Percentiles rank a stretch among this genome's conserved stretches.
Evolutionary conservation across 2,329 filamentous ascomycete species (phyloP).

Genomic region (Colletotrichum destructivum): DNA sequence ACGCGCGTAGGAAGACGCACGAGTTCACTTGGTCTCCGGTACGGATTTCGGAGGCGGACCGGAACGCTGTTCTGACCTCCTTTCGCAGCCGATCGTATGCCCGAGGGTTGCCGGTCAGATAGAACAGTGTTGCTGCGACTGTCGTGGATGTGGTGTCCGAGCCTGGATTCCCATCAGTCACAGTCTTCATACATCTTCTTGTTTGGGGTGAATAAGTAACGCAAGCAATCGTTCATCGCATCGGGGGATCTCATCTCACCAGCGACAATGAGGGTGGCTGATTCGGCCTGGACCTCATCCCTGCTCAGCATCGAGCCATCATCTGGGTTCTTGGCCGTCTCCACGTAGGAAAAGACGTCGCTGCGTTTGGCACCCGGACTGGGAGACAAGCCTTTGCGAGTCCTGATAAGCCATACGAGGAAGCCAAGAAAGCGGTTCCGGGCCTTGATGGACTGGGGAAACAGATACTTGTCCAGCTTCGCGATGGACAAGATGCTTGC

Average conservation of each 20-base stretch:
- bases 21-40: slow-evolving; percentile 50
- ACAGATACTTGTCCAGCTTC: slow-evolving; percentile 21
- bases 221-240: too few species aligned
- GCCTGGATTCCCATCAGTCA: slow-evolving; percentile 40
- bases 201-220: background rate
- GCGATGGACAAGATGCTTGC: slow-evolving; percentile 22
- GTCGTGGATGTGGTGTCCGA: slow-evolving; percentile 58
- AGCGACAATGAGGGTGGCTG: slow-evolving; percentile 54
- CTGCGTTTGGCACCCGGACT: slow-evolving; percentile 50
- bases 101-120: slow-evolving; percentile 53
- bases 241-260: slow-evolving; percentile 25
- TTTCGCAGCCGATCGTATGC: slow-evolving; percentile 49
- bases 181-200: background rate
- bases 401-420: slow-evolving; percentile 39
- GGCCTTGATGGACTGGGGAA: slow-evolving; percentile 15
- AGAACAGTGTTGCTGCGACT: slow-evolving; percentile 56
- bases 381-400: slow-evolving; percentile 42
- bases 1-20: slow-evolving; percentile 58
- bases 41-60: slow-evolving; percentile 51
- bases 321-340: slow-evolving; percentile 62
- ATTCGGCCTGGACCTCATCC: slow-evolving; percentile 55
- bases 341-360: slow-evolving; percentile 64
- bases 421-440: slow-evolving; percentile 25
- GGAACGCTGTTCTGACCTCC: slow-evolving; percentile 48
- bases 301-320: slow-evolving; percentile 58